A percentile compares a stretch with the other conserved stretches of the same genome.
These are phyloP conservation scores for Vitis rupestris DNA, from an alignment of 164 flowering plant species.

Conservation along the genomic window DNA sequence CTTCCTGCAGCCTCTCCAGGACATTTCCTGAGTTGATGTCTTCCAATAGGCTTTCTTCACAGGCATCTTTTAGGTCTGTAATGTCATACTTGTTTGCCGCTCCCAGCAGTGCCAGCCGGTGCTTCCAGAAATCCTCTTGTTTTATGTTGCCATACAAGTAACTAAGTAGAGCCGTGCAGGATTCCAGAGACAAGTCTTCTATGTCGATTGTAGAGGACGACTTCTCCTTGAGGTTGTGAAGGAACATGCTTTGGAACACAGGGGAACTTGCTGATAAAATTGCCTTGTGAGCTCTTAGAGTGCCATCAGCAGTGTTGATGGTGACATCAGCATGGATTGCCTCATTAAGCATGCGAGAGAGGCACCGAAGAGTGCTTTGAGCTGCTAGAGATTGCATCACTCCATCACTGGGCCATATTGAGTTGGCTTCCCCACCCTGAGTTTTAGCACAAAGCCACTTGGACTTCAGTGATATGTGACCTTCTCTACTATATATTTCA, in stretches of 20 bases:
- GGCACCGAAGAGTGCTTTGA: conserved; percentile 56
- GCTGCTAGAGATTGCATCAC: conserved; percentile 43
- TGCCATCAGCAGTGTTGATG: conserved; percentile 66
- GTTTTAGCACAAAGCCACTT: background rate
- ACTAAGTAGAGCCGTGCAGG: conserved; percentile 68
- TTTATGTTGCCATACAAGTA: conserved; percentile 83
- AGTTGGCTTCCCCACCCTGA: conserved; percentile 69
- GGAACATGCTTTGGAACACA: conserved; percentile 84
- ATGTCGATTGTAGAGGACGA: conserved; percentile 75
- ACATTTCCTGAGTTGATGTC: conserved; percentile 84
- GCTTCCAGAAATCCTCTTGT: conserved; percentile 86
- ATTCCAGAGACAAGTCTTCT: conserved; percentile 75
- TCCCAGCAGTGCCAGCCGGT: conserved; percentile 66
- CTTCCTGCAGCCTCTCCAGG: conserved; percentile 86
- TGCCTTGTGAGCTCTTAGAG: conserved; percentile 78
- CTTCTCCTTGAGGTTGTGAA: conserved; percentile 75
- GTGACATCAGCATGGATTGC: conserved; percentile 79
- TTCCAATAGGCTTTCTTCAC: conserved; percentile 87
- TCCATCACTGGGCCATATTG: conserved; percentile 77
- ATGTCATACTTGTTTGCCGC: conserved; percentile 92
- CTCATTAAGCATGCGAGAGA: conserved; percentile 85
- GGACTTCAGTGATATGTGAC: no score
- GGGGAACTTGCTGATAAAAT: conserved; percentile 81
- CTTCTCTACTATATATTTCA: no score
- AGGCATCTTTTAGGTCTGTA: conserved; percentile 64